These are phyloP conservation scores for Simplicillium sp. DNA, from an alignment of 2,329 filamentous ascomycete genomes.

Conservation along the genomic window DNA sequence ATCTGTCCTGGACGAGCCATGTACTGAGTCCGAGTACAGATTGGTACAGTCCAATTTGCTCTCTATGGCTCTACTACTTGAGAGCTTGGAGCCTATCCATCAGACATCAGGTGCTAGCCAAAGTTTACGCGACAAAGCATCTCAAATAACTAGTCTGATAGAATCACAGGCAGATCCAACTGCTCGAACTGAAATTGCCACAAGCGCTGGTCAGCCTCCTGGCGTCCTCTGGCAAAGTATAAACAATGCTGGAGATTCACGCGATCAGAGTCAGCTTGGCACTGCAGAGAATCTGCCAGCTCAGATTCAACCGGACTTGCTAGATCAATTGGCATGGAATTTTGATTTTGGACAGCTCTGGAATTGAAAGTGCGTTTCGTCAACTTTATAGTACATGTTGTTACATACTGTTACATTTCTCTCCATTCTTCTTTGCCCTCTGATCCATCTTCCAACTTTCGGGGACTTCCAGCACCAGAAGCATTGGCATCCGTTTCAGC, in stretches of 20 bases:
- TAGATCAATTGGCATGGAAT: conserved; percentile 10
- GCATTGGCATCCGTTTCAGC: conserved; percentile 11
- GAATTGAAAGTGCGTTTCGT: neutral
- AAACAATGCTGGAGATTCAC: neutral
- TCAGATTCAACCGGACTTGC: conserved; percentile 44
- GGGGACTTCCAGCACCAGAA: neutral
- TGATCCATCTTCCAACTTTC: neutral
- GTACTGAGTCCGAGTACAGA: conserved; percentile 1
- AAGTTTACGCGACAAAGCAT: neutral
- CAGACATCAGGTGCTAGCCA: neutral
- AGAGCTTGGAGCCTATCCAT: conserved; percentile 1
- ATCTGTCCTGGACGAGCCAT: conserved; percentile 7
- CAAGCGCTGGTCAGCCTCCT: neutral
- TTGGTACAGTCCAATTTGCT: neutral
- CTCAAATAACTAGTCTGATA: neutral
- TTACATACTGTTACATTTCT: neutral
- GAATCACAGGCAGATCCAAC: neutral
- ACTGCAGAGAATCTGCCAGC: conserved; percentile 11
- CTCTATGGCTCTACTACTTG: conserved; percentile 1
- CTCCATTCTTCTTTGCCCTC: neutral
- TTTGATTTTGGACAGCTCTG: conserved; percentile 8
- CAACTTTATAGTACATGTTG: no score
- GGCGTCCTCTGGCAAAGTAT: neutral
- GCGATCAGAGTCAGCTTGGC: neutral
- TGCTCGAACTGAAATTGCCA: neutral